These are phyloP conservation scores for Trichosporon coremiiforme DNA, from an alignment of 1,284 basidiomycete genomes.

Conservation along the genomic window DNA sequence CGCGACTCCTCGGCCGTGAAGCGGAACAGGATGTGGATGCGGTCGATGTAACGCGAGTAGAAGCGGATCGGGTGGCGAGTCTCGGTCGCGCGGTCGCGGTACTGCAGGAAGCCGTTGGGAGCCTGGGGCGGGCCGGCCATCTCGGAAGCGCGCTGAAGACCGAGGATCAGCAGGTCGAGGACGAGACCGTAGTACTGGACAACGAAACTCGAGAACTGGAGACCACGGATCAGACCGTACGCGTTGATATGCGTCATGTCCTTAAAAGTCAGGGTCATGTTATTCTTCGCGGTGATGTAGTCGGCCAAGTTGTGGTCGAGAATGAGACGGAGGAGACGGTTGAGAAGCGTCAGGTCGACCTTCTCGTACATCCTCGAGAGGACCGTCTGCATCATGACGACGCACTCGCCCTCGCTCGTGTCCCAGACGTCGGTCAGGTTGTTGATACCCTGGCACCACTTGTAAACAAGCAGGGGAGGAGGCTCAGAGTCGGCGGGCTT, in stretches of 20 bases:
- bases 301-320: slow-evolving; percentile 96
- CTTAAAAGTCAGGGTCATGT: slow-evolving; percentile 90
- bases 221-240: slow-evolving; percentile 81
- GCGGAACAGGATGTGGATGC: slow-evolving; percentile 91
- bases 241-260: slow-evolving; percentile 62
- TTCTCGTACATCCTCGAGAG: slow-evolving; percentile 96
- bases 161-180: slow-evolving; percentile 87
- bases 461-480: slow-evolving; percentile 92
- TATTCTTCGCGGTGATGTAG: slow-evolving; percentile 98
- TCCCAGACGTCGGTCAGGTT: slow-evolving; percentile 88
- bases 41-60: slow-evolving; percentile 92
- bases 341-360: slow-evolving; percentile 90
- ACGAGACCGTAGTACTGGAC: slow-evolving; percentile 96
- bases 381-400: slow-evolving; percentile 96
- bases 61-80: slow-evolving; percentile 91
- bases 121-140: slow-evolving; percentile 94
- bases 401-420: slow-evolving; percentile 91
- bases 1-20: slow-evolving; percentile 98
- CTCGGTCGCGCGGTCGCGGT: slow-evolving; percentile 87
- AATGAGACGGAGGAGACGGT: slow-evolving; percentile 88
- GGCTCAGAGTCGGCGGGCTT: slow-evolving; percentile 96
- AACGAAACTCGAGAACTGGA: slow-evolving; percentile 95
- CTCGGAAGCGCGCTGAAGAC: slow-evolving; percentile 89
- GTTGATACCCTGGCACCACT: slow-evolving; percentile 65
- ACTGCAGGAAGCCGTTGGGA: slow-evolving; percentile 96